Evolutionary conservation across 2,329 filamentous ascomycete species (phyloP).

Genomic region (Sclerotinia borealis): DNA sequence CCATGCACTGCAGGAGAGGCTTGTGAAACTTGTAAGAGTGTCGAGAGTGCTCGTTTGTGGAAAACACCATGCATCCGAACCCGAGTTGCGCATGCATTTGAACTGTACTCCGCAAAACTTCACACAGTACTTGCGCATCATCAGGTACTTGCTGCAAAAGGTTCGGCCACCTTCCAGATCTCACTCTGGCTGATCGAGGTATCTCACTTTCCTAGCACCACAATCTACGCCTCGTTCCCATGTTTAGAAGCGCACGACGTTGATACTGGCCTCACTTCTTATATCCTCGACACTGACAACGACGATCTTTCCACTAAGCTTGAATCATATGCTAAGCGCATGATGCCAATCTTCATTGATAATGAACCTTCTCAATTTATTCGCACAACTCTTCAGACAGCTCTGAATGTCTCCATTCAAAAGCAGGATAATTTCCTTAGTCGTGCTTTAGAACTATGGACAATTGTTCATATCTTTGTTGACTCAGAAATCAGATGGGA

Average conservation of each 20-base stretch:
- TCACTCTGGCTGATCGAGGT: slow-evolving; percentile 43
- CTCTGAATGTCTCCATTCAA: slow-evolving; percentile 39
- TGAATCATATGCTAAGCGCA: slow-evolving; percentile 54
- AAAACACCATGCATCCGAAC: slow-evolving; percentile 57
- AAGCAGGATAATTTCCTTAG: slow-evolving; percentile 49
- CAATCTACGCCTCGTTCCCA: slow-evolving; percentile 30
- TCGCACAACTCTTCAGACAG: slow-evolving; percentile 49
- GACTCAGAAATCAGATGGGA: slow-evolving; percentile 59
- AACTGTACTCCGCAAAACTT: slow-evolving; percentile 58
- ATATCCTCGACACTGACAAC: slow-evolving; percentile 54
- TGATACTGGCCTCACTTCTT: slow-evolving; percentile 35
- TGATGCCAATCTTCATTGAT: slow-evolving; percentile 51
- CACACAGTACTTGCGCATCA: slow-evolving; percentile 57
- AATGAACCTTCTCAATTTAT: slow-evolving; percentile 56
- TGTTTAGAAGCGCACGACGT: slow-evolving; percentile 27
- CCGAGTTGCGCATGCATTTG: slow-evolving; percentile 54
- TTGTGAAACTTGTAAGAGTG: slow-evolving; percentile 58
- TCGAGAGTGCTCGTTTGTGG: slow-evolving; percentile 60
- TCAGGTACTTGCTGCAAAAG: slow-evolving; percentile 50
- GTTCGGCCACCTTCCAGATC: slow-evolving; percentile 43
- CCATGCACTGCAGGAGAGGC: slow-evolving; percentile 59
- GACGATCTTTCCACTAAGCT: slow-evolving; percentile 55
- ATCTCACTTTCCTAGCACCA: slow-evolving; percentile 51
- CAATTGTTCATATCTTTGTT: slow-evolving; percentile 54
- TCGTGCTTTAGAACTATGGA: slow-evolving; percentile 58